These are phyloP conservation scores for Daldinia sp. DNA, from an alignment of 2,329 filamentous ascomycete genomes.

Conservation along the genomic window DNA sequence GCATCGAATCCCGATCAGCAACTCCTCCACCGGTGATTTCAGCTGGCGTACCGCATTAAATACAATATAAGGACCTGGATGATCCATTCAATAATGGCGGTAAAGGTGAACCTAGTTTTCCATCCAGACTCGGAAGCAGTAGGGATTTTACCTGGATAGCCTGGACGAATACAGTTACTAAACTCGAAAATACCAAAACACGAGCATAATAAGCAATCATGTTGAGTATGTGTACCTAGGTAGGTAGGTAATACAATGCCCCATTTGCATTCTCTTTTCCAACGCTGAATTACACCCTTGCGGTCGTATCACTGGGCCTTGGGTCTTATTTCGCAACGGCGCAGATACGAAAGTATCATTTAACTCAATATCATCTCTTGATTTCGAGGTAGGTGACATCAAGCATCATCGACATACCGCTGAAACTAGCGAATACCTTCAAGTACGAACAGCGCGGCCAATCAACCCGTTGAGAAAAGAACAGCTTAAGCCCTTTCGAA, in stretches of 20 bases:
- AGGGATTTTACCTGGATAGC: neutral
- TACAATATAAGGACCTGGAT: neutral
- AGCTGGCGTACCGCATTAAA: neutral
- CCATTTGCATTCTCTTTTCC: neutral
- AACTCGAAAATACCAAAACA: neutral
- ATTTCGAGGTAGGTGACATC: too few species aligned
- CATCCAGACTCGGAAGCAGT: neutral
- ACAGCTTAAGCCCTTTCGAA: neutral
- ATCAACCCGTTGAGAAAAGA: too few species aligned
- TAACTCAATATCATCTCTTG: too few species aligned
- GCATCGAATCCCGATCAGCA: slow-evolving; percentile 6
- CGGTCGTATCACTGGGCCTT: neutral
- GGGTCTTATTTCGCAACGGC: neutral
- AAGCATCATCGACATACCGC: too few species aligned
- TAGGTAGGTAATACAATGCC: too few species aligned
- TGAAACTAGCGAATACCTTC: too few species aligned
- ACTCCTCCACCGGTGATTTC: neutral
- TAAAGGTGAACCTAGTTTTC: neutral
- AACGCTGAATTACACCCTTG: neutral
- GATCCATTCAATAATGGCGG: neutral
- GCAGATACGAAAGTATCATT: neutral
- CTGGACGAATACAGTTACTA: neutral
- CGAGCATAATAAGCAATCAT: neutral
- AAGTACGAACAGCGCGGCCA: too few species aligned
- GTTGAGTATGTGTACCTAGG: too few species aligned